Evolutionary conservation across 1,284 basidiomycete genomes (phyloP), one percentile per base, ranked within the genome.

Genomic region (Naganishia liquefaciens): DNA sequence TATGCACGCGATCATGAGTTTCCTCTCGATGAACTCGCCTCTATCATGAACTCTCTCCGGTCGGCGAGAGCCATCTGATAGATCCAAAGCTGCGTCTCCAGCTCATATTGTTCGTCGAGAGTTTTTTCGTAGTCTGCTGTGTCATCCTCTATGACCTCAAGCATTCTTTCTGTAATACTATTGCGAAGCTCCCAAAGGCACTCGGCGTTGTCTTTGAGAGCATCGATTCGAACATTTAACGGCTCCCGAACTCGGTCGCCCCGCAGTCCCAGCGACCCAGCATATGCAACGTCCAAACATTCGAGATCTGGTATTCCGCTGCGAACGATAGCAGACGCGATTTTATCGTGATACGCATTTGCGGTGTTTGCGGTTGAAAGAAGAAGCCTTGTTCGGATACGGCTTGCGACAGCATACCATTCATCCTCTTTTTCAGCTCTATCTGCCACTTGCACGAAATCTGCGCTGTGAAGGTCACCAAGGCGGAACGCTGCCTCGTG

Each of bases 31-130:
- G 10, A 37, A n/a, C 54, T 46, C 39, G 49, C 57, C 43, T 63
- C 55, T 15, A 49, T 27, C 50, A 64, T 44, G 21, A 67, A 27
- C 28, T 53, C 75, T 68, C 71, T 73, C 25, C 78, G 70, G 67
- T 79, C 78, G 2, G 73, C 72, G 6, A 79, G 51, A 1, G 73
- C 75, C 1, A 75, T 72, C 13, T 76, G 73, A 60, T 77, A 79
- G 0, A 75, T 74, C 4, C 72, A 73, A 27, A 79, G 67, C 63
- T 76, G 76, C 9, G 75, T 74, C 57, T 79, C 76, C 52, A 77
- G 71, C 72, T 55, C 23, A 19, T 60, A 75, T 68, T 79, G 78
- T 17, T 74, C 73, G 51, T 75, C 70, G 7, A 79, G 64, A 0
- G 73, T 74, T 46, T 74, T 67, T 2, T 75, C 75, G 60, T 78